These are phyloP conservation scores for Penicillium sclerotiorum DNA, from an alignment of 2,329 filamentous ascomycete species.

Conservation along the genomic window DNA sequence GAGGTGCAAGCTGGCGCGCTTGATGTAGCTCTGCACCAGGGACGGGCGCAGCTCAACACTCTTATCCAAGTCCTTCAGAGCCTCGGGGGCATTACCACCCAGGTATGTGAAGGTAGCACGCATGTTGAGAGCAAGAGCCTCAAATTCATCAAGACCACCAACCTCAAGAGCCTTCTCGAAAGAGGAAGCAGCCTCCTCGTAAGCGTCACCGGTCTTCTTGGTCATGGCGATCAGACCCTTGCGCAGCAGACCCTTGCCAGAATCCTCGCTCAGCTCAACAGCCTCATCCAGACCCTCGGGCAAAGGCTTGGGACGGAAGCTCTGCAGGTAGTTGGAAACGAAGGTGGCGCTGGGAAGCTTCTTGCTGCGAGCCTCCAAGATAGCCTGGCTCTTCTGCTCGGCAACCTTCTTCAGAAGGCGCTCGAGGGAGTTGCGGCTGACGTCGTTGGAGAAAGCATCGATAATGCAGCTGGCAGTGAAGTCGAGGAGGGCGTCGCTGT, in stretches of 20 bases:
- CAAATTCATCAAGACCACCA: constrained; percentile 75
- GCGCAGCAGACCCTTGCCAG: constrained; percentile 82
- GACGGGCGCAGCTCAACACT: constrained; percentile 86
- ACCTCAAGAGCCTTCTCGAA: constrained; percentile 88
- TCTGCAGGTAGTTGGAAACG: constrained; percentile 97
- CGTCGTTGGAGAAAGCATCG: constrained; percentile 91
- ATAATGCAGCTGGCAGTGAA: constrained; percentile 99
- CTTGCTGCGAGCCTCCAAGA: constrained; percentile 76
- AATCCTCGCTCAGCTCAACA: constrained; percentile 74
- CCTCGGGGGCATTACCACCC: constrained; percentile 80
- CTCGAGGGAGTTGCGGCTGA: constrained; percentile 86
- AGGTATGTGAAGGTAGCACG: constrained; percentile 94
- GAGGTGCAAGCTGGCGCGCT: constrained; percentile 96
- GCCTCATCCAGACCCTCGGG: constrained; percentile 81
- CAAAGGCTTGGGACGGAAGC: constrained; percentile 82
- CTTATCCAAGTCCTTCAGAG: constrained; percentile 84
- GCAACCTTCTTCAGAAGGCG: constrained; percentile 94
- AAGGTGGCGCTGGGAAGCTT: constrained; percentile 95
- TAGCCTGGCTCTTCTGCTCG: constrained; percentile 88
- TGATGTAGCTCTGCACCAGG: constrained; percentile 96
- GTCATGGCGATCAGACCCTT: constrained; percentile 78
- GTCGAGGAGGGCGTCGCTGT: constrained; percentile 92
- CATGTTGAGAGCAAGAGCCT: constrained; percentile 94
- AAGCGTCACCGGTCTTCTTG: constrained; percentile 86
- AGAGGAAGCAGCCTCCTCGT: constrained; percentile 80